Conservation (phyloP, 2,329 filamentous ascomycete genomes). For the Magnaporthales sp. region DNA sequence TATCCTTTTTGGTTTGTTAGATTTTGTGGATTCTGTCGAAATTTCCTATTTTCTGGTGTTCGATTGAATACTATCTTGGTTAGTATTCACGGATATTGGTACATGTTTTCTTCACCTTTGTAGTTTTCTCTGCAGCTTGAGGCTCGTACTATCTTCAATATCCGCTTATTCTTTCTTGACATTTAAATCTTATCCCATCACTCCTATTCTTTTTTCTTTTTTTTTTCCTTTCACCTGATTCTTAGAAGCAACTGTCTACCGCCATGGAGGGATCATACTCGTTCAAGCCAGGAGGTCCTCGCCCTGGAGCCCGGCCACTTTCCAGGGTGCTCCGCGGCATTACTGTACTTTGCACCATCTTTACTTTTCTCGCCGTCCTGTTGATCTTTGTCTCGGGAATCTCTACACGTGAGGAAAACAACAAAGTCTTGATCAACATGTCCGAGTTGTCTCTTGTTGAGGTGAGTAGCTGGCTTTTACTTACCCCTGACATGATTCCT, state of each 20-base stretch:
- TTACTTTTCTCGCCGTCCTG: neutral
- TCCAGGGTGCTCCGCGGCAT: slow-evolving; percentile 1
- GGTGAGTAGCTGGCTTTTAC: neutral
- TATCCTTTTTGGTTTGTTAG: neutral
- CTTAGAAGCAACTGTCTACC: neutral
- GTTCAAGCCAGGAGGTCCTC: slow-evolving; percentile 1
- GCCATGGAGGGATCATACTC: neutral
- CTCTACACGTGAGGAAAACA: neutral
- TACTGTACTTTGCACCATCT: neutral
- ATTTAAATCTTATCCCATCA: neutral
- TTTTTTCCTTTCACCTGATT: neutral
- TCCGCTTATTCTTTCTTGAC: too few relatives aligned
- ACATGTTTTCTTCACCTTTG: neutral
- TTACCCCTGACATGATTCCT: neutral
- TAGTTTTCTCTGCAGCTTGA: neutral
- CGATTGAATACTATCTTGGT: neutral
- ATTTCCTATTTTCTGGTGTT: neutral
- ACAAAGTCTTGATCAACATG: neutral
- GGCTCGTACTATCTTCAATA: neutral
- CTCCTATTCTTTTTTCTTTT: neutral
- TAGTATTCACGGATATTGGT: neutral
- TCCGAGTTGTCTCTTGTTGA: slow-evolving; percentile 1
- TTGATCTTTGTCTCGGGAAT: slow-evolving; percentile 3
- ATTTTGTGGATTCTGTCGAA: neutral
- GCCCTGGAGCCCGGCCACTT: neutral